Evolutionary conservation across 352 stramenopile species (phyloP).

Genomic region (Pythium biforme): DNA sequence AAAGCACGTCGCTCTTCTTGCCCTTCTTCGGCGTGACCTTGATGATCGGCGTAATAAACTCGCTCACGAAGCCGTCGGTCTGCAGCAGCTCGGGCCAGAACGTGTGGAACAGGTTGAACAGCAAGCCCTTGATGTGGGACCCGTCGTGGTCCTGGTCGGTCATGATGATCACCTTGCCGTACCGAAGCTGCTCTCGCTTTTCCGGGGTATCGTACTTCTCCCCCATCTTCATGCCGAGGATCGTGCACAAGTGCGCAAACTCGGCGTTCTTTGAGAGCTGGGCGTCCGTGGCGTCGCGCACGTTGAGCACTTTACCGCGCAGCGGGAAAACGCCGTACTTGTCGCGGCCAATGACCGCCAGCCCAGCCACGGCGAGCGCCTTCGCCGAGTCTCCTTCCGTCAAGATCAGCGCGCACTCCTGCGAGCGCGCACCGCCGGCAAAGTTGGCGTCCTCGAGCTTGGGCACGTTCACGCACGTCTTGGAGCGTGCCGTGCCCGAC

Average conservation of each 20-base stretch:
- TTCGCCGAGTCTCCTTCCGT: conserved; percentile 99
- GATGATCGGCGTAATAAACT: conserved; percentile 99
- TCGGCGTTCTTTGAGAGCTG: conserved; percentile 94
- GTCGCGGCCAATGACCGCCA: conserved; percentile 97
- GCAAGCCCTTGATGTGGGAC: conserved; percentile 98
- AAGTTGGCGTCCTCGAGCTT: conserved; percentile 99
- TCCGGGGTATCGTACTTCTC: conserved; percentile 92
- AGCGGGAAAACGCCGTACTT: conserved; percentile 99
- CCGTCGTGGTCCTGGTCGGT: conserved; percentile 99
- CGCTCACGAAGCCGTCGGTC: conserved; percentile 94
- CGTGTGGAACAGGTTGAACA: conserved; percentile 99
- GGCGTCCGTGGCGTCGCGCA: conserved; percentile 79
- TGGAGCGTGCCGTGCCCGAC: conserved; percentile 34
- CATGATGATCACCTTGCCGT: conserved; percentile 99
- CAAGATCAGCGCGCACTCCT: conserved; percentile 97
- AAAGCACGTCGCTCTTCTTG: conserved; percentile 58
- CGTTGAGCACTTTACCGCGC: conserved; percentile 94
- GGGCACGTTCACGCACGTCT: conserved; percentile 91
- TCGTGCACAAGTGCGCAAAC: conserved; percentile 96
- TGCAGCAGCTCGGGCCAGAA: conserved; percentile 98
- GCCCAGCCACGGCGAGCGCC: conserved; percentile 97
- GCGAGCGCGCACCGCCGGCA: conserved; percentile 89
- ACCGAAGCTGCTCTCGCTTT: conserved; percentile 91
- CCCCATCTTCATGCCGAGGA: conserved; percentile 97
- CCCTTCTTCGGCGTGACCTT: conserved; percentile 91